Evolutionary conservation across 371 early-diverging fungal species (phyloP).

Genomic region (Mucor indicus): DNA sequence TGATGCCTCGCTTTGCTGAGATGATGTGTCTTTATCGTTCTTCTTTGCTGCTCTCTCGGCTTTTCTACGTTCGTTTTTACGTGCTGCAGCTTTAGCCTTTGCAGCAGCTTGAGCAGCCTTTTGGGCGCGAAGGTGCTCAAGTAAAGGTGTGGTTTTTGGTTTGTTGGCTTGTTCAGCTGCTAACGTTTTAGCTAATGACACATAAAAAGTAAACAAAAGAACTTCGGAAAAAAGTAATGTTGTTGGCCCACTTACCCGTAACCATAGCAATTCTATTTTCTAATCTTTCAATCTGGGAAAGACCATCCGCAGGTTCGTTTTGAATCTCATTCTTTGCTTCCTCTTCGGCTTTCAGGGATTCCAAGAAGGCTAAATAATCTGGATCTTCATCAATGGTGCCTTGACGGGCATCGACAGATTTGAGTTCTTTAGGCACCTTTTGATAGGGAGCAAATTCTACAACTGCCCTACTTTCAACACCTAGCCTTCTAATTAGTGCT

Average conservation of each 20-base stretch:
- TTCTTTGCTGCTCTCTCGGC: slow-evolving; percentile 25
- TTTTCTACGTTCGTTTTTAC: slow-evolving; percentile 34
- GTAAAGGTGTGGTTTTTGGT: slow-evolving; percentile 67
- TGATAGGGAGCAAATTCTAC: slow-evolving; percentile 86
- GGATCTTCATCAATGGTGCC: slow-evolving; percentile 80
- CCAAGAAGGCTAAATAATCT: slow-evolving; percentile 73
- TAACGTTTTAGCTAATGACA: slow-evolving; percentile 32
- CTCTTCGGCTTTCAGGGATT: slow-evolving; percentile 60
- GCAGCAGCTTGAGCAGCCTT: slow-evolving; percentile 61
- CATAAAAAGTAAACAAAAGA: neutral
- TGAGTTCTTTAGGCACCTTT: slow-evolving; percentile 64
- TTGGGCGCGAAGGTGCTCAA: slow-evolving; percentile 77
- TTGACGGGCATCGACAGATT: slow-evolving; percentile 64
- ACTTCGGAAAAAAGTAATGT: neutral
- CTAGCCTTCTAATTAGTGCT: slow-evolving; percentile 18
- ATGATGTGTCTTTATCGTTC: neutral
- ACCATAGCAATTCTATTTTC: slow-evolving; percentile 50
- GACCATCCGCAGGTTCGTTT: slow-evolving; percentile 34
- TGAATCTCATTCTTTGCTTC: slow-evolving; percentile 22
- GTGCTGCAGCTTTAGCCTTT: slow-evolving; percentile 50
- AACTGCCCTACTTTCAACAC: slow-evolving; percentile 67
- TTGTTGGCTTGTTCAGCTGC: slow-evolving; percentile 49
- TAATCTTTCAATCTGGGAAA: slow-evolving; percentile 45
- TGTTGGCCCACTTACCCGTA: slow-evolving; percentile 28
- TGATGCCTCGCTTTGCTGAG: neutral